Evolutionary conservation across 164 flowering plant species (phyloP), one percentile per base, ranked within the genome.

Genomic region (Hamamelis virginiana): DNA sequence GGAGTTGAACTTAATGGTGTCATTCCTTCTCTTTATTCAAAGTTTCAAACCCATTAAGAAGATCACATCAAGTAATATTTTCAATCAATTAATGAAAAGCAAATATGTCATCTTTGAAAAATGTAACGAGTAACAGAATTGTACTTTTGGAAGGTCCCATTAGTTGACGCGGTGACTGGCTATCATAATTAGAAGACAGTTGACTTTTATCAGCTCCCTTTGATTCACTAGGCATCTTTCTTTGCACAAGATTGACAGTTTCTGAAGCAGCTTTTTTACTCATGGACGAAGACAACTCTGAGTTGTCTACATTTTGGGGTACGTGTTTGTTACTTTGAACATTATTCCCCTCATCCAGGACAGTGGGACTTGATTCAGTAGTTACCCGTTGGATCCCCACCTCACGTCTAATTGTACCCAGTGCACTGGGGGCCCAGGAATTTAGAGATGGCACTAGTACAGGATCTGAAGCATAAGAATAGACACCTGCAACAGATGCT

Each of bases 401-500:
- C 69, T 81, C 78, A 44, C 15, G 59, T 19, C 58, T 57, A 22
- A 59, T 68, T 21, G 74, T 33, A 26, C 66, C 75, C 12, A 53
- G 74, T 64, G 61, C 69, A 62, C 47, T 57, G 50, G 76, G 38
- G 26, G 52, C 21, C 5, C 33, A 15, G 8, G 71, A 56, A 64
- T 61, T 56, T 13, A 46, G 27, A 19, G 80, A 47, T 11, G 74
- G 80, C 14, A 66, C 69, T 63, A 72, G 22, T 14, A 76, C 72
- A 59, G 78, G 75, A 62, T 80, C 81, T 62, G 80, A 75, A 65
- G 77, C 71, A 71, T 79, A 74, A 13, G 79, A 63, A 56, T 28
- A 45, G 28, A 67, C 70, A 27, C 65, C 78, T 52, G 78, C 64
- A 1, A 27, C 72, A 46, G 78, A 27, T 18, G 68, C 27, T 33